Conservation (phyloP, 306 rosid genomes). For the Citrullus amarus region DNA sequence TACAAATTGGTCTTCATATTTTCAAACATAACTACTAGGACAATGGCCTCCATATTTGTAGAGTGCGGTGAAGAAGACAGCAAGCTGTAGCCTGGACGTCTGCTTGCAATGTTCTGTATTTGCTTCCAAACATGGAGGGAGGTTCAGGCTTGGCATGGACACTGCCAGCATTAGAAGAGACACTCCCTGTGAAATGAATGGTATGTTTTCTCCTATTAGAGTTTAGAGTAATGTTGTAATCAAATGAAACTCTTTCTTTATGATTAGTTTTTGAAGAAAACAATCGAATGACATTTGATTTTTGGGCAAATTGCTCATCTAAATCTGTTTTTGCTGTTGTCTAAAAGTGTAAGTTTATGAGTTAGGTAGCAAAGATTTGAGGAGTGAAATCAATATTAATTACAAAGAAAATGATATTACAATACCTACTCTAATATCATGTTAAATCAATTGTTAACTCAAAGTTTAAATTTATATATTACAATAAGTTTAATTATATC, state of each 20-base stretch:
- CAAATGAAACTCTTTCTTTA: not conserved
- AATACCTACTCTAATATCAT: no score
- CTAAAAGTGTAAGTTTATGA: no score
- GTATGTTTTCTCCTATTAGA: not conserved
- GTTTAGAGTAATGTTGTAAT: not conserved
- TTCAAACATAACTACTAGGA: not conserved
- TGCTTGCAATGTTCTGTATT: constrained; percentile 47
- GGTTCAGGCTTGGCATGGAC: constrained; percentile 49
- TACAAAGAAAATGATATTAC: no score
- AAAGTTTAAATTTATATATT: no score
- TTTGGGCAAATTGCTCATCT: not conserved
- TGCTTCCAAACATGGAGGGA: constrained; percentile 28
- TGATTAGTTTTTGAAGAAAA: not conserved
- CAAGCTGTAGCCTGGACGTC: constrained; percentile 49
- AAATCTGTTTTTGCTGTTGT: not conserved
- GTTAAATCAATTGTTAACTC: no score
- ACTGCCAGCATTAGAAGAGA: constrained; percentile 48
- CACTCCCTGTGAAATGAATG: constrained; percentile 51
- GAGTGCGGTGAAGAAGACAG: constrained; percentile 67
- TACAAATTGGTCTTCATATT: not conserved
- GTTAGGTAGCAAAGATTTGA: no score
- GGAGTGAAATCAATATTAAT: no score
- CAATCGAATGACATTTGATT: no score
- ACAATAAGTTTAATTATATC: no score
- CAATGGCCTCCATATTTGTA: constrained; percentile 19